These are phyloP conservation scores for Drechslera avenae DNA, from an alignment of 2,329 filamentous ascomycete species.

Conservation along the genomic window DNA sequence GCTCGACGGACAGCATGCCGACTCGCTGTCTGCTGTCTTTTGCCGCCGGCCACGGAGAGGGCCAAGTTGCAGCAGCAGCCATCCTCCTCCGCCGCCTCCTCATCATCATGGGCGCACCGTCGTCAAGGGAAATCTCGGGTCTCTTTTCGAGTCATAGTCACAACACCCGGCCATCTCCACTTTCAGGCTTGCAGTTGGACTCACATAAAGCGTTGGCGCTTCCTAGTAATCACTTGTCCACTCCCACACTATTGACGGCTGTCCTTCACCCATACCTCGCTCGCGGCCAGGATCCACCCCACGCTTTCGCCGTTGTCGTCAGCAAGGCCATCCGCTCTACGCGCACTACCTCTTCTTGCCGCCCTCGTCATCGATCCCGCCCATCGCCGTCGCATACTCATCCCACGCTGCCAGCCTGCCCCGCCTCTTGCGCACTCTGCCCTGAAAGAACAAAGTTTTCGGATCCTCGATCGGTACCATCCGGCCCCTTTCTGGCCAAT, in stretches of 20 bases:
- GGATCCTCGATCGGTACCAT: constrained; percentile 28
- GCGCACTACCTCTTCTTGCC: constrained; percentile 30
- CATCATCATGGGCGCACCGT: constrained; percentile 24
- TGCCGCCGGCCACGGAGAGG: constrained; percentile 23
- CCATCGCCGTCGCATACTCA: constrained; percentile 20
- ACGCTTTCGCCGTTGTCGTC: constrained; percentile 10
- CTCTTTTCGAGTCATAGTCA: constrained; percentile 42
- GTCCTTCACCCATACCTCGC: constrained; percentile 7
- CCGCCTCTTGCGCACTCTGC: constrained; percentile 28
- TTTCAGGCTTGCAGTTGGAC: constrained; percentile 27
- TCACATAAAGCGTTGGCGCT: constrained; percentile 30
- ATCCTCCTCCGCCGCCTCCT: constrained; percentile 6
- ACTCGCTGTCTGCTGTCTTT: constrained; percentile 14
- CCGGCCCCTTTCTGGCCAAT: constrained; percentile 35
- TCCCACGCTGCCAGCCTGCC: constrained; percentile 36
- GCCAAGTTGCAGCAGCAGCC: neutral
- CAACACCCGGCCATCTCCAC: constrained; percentile 35
- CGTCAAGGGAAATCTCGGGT: constrained; percentile 24
- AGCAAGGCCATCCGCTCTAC: constrained; percentile 31
- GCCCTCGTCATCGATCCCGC: constrained; percentile 20
- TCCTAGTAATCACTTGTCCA: constrained; percentile 15
- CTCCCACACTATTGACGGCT: constrained; percentile 4
- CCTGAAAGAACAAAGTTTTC: constrained; percentile 29
- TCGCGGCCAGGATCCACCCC: constrained; percentile 6
- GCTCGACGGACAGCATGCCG: no score